Percentiles rank a stretch among this genome's conserved stretches.
Conservation (phyloP, 129 eudicot genomes). For the Smallanthus sonchifolius region DNA sequence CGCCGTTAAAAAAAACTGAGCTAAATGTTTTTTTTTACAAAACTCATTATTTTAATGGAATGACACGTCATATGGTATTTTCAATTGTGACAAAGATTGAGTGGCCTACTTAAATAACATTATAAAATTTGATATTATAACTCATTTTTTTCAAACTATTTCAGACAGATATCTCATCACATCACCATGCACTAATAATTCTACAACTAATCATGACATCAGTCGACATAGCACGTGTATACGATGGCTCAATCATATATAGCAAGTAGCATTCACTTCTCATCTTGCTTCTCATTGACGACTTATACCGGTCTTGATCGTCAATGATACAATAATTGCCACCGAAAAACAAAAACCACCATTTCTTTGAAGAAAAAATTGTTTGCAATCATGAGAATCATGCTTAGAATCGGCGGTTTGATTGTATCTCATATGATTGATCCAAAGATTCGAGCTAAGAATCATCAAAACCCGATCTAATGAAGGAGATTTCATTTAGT, state of each 20-base stretch:
- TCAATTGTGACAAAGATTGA: conserved; percentile 20
- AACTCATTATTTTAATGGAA: conserved; percentile 25
- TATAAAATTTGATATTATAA: conserved; percentile 4
- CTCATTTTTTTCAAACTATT: conserved; percentile 4
- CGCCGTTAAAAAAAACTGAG: neutral
- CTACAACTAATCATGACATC: conserved; percentile 6
- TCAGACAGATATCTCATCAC: conserved; percentile 6
- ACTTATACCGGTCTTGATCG: neutral
- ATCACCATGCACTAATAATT: neutral
- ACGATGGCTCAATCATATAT: conserved; percentile 19
- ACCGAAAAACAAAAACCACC: neutral
- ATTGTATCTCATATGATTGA: too few relatives aligned
- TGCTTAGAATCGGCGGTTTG: too few relatives aligned
- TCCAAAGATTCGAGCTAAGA: too few relatives aligned
- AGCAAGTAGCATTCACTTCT: conserved; percentile 5
- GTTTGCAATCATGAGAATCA: too few relatives aligned
- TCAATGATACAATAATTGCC: neutral
- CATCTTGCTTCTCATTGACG: neutral
- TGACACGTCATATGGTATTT: conserved; percentile 18
- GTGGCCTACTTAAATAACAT: conserved; percentile 14
- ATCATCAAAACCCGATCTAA: too few relatives aligned
- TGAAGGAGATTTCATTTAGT: too few relatives aligned
- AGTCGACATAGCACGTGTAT: conserved; percentile 27
- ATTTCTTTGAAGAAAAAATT: neutral
- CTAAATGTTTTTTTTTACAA: neutral